Evolutionary conservation across 2,329 filamentous ascomycete species (phyloP), one percentile per base, ranked within the genome.

Genomic region (Penicillium griseofulvum): DNA sequence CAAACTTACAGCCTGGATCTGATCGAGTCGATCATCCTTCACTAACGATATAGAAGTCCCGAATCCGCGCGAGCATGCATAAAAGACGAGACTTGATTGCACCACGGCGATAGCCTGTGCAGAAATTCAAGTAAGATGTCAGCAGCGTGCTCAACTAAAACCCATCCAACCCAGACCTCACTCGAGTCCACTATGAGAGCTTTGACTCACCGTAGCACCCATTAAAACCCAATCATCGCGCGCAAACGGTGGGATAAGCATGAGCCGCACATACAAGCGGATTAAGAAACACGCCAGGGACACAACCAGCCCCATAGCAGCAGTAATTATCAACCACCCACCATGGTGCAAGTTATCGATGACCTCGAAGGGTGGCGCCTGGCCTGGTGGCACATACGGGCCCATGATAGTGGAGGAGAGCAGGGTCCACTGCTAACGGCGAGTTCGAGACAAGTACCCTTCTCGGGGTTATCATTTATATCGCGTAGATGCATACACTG

Each of bases 331-430:
- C 11, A 76, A 64, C 59, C 69, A 67, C 11, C 71, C 74, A 11
- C 71, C 71, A 61, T 75, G 72, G 54, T 77, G 74, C 31, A 62
- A 58, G 19, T 69, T 66, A 47, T 74, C 73, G n/a, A 77, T 68
- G 22, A 71, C 67, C 53, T 74, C 68, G 38, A 74, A 71, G 41
- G 71, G 72, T 41, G 69, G 68, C 33, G 68, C 69, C 52, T 73
- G 66, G 38, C 71, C 69, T 24, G 70, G 60, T n/a, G 67, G 69
- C 37, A 73, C 63, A 56, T 65, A 61, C 37, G 62, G 63, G 60
- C 65, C 63, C 67, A 69, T 69, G 55, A 41, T 60, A 61, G 46
- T 33, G 50, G 22, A 5, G 26, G 29, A 14, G 19, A 46, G 9
- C 19, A 38, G 26, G 14, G 36, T 11, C 17, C 24, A 38, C 24